A percentile compares a stretch with the other conserved stretches of the same genome.
Conservation (phyloP, 208 protist genomes). For the Polymyxa betae region DNA sequence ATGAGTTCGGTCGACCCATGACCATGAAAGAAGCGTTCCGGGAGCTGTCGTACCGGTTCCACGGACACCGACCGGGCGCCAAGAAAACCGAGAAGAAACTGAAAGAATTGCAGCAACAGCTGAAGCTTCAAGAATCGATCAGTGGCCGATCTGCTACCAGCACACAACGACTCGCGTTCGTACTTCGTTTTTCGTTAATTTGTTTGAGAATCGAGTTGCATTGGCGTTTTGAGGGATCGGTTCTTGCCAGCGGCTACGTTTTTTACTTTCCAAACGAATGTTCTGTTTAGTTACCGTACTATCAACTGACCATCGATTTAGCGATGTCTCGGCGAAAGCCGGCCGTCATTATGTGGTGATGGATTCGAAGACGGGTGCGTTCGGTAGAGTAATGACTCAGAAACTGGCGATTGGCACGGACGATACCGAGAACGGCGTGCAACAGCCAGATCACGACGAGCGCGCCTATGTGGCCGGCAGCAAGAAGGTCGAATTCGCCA, state of each 20-base stretch:
- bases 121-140: neutral
- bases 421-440: neutral
- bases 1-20: conserved; percentile 51
- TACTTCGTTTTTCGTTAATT: too few species aligned
- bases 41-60: conserved; percentile 45
- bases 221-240: too few species aligned
- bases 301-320: neutral
- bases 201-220: too few species aligned
- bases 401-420: conserved; percentile 3
- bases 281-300: too few species aligned
- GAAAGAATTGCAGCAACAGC: conserved; percentile 16
- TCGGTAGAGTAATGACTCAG: neutral
- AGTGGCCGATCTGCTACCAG: neutral
- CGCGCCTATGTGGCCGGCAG: neutral
- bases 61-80: conserved; percentile 29
- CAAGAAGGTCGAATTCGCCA: neutral
- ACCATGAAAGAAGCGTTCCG: conserved; percentile 45
- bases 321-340: conserved; percentile 6
- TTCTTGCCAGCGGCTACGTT: too few species aligned
- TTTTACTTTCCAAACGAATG: too few species aligned
- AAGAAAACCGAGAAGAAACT: conserved; percentile 48
- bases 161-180: neutral
- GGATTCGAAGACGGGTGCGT: conserved; percentile 24
- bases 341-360: conserved; percentile 30
- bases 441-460: neutral